phyloP scores from a whole-genome alignment of 73 alveolate genomes.

The Paraurostyla sp. region DNA sequence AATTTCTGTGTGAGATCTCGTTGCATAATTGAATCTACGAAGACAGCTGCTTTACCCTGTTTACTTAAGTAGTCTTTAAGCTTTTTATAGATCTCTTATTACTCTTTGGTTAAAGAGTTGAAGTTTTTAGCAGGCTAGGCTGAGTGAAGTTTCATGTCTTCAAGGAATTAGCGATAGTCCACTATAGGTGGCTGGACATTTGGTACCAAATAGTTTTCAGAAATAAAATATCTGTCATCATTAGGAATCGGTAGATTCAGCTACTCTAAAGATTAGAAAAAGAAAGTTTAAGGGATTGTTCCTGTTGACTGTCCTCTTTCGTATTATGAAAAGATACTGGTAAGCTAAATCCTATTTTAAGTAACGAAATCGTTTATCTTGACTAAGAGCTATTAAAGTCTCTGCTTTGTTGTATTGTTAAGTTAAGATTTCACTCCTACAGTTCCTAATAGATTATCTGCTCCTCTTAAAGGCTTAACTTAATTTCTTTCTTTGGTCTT shows the following conservation, averaged over 20 bases:
- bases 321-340: neutral
- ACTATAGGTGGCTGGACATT: neutral
- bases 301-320: conserved; percentile 45
- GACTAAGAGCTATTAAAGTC: neutral
- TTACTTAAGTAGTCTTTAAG: neutral
- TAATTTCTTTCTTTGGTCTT: neutral
- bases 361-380: neutral
- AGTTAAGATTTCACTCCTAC: neutral
- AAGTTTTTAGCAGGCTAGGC: neutral
- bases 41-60: neutral
- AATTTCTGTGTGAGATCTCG: neutral
- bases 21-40: neutral
- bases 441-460: neutral
- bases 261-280: neutral
- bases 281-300: neutral
- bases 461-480: neutral
- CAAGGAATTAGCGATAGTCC: conserved; percentile 39
- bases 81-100: neutral
- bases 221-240: neutral
- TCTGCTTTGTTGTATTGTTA: neutral
- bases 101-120: neutral
- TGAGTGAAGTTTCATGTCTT: neutral
- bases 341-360: neutral
- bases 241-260: neutral
- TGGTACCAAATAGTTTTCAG: conserved; percentile 12